phyloP scores from a whole-genome alignment of 2,329 filamentous ascomycete genomes.

The Colletotrichum sp. region DNA sequence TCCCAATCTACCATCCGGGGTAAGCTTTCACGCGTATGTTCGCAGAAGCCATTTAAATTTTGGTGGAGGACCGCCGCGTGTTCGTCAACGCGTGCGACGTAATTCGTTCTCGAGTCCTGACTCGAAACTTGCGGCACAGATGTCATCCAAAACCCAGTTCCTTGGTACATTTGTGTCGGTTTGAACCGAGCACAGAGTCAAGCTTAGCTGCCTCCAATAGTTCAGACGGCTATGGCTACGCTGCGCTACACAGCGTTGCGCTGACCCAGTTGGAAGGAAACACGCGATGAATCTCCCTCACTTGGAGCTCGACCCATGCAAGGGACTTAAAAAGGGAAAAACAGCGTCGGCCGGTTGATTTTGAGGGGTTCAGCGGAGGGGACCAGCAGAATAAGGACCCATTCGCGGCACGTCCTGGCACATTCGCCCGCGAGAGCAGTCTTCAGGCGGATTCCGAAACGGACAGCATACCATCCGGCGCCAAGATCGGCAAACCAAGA shows the following conservation, averaged over 20 bases:
- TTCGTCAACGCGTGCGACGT: neutral
- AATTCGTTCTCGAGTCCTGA: neutral
- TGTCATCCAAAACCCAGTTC: neutral
- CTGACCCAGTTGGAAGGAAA: neutral
- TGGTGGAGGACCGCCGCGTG: neutral
- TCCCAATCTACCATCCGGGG: slow-evolving; percentile 9
- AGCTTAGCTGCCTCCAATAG: slow-evolving; percentile 2
- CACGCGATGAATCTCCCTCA: neutral
- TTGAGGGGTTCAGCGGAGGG: neutral
- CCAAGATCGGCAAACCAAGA: slow-evolving; percentile 17
- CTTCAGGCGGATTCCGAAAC: slow-evolving; percentile 3
- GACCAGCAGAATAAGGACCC: neutral
- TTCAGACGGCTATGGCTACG: slow-evolving; percentile 1
- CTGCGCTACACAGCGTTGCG: neutral
- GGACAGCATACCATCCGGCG: slow-evolving; percentile 9
- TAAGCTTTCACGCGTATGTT: neutral
- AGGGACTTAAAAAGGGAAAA: neutral
- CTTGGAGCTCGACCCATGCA: neutral
- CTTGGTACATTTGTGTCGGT: neutral
- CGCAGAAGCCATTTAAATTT: neutral
- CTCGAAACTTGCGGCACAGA: neutral
- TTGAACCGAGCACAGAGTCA: neutral
- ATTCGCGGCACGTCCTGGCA: neutral
- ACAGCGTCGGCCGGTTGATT: neutral
- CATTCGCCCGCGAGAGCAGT: neutral